Percentiles rank a stretch among this genome's conserved stretches.
phyloP scores from a whole-genome alignment of 306 rosid genomes.

The Sesbania bispinosa region DNA sequence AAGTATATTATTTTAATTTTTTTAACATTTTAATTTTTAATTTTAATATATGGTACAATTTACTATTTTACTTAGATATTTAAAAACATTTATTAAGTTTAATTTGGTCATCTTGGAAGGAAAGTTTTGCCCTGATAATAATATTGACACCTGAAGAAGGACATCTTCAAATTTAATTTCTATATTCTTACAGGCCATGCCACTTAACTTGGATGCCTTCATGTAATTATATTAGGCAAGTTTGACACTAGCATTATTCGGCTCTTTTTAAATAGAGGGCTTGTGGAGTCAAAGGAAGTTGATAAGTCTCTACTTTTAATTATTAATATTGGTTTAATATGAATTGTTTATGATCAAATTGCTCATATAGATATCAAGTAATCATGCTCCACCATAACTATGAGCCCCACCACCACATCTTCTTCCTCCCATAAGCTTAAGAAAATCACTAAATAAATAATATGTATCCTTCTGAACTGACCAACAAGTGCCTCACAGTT shows the following conservation, averaged over 20 bases:
- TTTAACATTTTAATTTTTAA: no score
- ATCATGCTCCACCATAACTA: conserved; percentile 45
- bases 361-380: conserved; percentile 26
- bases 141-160: no score
- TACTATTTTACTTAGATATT: no score
- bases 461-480: conserved; percentile 18
- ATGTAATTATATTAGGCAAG: background rate
- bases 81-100: no score
- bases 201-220: background rate
- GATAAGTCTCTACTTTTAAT: conserved; percentile 10
- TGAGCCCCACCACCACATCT: conserved; percentile 40
- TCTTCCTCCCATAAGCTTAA: conserved; percentile 19
- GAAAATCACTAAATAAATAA: conserved; percentile 25
- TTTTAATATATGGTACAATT: no score
- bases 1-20: no score
- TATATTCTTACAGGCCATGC: no score
- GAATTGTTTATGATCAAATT: conserved; percentile 19
- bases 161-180: no score
- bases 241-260: background rate
- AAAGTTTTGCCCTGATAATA: no score
- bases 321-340: background rate
- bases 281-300: conserved; percentile 12
- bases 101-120: no score
- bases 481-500: conserved; percentile 37
- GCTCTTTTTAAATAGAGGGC: background rate